Evolutionary conservation across 352 stramenopile genomes (phyloP).

Genomic region (Thraustochytrium striatum): DNA sequence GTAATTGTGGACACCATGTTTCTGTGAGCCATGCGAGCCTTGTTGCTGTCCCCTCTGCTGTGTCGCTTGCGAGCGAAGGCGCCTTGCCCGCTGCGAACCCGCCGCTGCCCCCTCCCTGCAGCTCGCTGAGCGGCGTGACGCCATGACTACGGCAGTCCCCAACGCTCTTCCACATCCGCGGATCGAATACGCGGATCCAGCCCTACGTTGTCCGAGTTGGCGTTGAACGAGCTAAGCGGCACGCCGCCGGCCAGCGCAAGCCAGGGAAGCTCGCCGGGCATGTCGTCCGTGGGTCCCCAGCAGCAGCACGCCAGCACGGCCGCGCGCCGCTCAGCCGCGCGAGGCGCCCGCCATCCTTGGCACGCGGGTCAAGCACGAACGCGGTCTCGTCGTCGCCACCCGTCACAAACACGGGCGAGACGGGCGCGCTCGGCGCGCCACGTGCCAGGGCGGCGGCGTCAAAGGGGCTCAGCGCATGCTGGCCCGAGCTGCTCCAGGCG

Average conservation of each 20-base stretch:
- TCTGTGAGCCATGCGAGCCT: neutral
- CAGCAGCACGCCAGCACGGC: constrained; percentile 16
- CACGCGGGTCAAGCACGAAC: constrained; percentile 19
- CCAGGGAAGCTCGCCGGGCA: neutral
- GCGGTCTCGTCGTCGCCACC: constrained; percentile 39
- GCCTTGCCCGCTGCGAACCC: no score
- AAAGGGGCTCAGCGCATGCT: constrained; percentile 17
- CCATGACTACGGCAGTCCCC: constrained; percentile 15
- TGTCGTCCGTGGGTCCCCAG: constrained; percentile 29
- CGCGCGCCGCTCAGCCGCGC: neutral
- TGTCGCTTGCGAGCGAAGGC: neutral
- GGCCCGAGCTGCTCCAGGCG: constrained; percentile 15
- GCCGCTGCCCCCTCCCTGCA: no score
- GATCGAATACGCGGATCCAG: constrained; percentile 21
- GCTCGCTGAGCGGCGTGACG: neutral
- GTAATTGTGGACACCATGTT: neutral
- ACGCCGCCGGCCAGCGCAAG: constrained; percentile 22
- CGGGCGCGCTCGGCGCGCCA: neutral
- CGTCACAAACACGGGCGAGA: neutral
- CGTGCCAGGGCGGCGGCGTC: neutral
- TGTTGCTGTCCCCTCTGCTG: neutral
- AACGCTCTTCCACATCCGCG: constrained; percentile 35
- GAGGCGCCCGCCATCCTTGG: neutral
- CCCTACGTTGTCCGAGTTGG: constrained; percentile 28
- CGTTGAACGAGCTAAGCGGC: constrained; percentile 18